phyloP scores from a whole-genome alignment of 371 early-diverging fungal species.

The Mortierella polycephala region DNA sequence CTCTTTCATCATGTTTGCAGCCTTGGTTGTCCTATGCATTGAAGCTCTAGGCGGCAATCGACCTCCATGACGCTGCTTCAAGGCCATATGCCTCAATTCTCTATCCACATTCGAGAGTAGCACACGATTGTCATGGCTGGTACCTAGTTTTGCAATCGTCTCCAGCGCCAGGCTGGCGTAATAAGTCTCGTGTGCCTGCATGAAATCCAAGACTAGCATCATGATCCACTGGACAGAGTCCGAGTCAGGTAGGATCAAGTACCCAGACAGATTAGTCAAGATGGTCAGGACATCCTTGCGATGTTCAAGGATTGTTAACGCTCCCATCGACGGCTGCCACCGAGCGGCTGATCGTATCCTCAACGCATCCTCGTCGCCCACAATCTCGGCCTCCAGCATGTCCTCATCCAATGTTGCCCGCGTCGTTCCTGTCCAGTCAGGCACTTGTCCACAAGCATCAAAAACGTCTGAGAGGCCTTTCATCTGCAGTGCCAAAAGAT shows the following conservation, averaged over 20 bases:
- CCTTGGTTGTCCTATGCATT: conserved; percentile 4
- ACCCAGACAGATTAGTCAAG: conserved; percentile 62
- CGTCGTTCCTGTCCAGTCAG: not conserved
- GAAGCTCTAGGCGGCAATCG: conserved; percentile 7
- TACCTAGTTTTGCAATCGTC: conserved; percentile 66
- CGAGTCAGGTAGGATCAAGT: conserved; percentile 51
- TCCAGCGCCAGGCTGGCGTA: conserved; percentile 67
- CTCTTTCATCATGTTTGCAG: conserved; percentile 18
- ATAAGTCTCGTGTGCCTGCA: conserved; percentile 68
- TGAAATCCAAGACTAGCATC: conserved; percentile 62
- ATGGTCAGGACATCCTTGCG: conserved; percentile 67
- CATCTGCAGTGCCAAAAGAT: conserved; percentile 32
- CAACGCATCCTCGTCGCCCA: not conserved
- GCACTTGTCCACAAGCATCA: not conserved
- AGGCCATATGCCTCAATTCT: conserved; percentile 15
- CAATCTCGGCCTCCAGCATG: not conserved
- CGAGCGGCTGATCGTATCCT: conserved; percentile 21
- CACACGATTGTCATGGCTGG: conserved; percentile 66
- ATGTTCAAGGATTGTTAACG: conserved; percentile 61
- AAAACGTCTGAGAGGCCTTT: conserved; percentile 5
- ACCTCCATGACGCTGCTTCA: conserved; percentile 23
- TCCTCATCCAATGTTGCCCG: not conserved
- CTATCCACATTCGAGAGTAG: conserved; percentile 56
- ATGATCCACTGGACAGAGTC: conserved; percentile 58
- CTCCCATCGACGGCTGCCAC: conserved; percentile 37